phyloP scores from a whole-genome alignment of 495 filamentous ascomycete species.

The Lasiosphaeria miniovina region DNA sequence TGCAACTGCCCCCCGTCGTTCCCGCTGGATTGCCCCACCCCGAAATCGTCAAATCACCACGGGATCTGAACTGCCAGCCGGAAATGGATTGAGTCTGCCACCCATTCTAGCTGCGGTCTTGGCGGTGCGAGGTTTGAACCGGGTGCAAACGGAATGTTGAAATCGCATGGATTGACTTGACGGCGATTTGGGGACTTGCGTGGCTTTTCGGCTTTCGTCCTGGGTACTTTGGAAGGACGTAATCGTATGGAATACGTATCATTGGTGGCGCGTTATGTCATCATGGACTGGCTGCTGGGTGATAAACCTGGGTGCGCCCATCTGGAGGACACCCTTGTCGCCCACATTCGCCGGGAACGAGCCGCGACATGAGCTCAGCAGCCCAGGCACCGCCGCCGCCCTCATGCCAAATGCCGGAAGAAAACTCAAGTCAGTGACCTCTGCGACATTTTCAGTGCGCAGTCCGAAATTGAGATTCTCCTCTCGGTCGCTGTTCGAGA shows the following conservation, averaged over 20 bases:
- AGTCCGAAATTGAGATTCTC: neutral
- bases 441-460: neutral
- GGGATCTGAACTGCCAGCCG: conserved; percentile 6
- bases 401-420: conserved; percentile 14
- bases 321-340: conserved; percentile 25
- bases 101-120: conserved; percentile 10
- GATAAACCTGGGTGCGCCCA: conserved; percentile 14
- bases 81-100: conserved; percentile 9
- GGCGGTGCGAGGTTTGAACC: neutral
- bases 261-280: conserved; percentile 17
- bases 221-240: too few species aligned
- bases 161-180: too few species aligned
- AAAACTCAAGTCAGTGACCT: neutral
- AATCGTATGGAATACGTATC: too few species aligned
- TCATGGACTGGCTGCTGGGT: conserved; percentile 8
- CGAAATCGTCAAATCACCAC: conserved; percentile 13
- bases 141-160: conserved; percentile 1
- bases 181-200: too few species aligned
- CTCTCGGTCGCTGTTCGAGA: neutral
- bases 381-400: conserved; percentile 16
- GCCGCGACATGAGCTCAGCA: conserved; percentile 8
- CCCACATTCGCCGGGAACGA: conserved; percentile 15
- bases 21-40: conserved; percentile 25
- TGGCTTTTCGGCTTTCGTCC: too few species aligned
- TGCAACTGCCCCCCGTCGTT: conserved; percentile 16